phyloP scores from a whole-genome alignment of 768 basidiomycete genomes.

The Amanita molliuscula region DNA sequence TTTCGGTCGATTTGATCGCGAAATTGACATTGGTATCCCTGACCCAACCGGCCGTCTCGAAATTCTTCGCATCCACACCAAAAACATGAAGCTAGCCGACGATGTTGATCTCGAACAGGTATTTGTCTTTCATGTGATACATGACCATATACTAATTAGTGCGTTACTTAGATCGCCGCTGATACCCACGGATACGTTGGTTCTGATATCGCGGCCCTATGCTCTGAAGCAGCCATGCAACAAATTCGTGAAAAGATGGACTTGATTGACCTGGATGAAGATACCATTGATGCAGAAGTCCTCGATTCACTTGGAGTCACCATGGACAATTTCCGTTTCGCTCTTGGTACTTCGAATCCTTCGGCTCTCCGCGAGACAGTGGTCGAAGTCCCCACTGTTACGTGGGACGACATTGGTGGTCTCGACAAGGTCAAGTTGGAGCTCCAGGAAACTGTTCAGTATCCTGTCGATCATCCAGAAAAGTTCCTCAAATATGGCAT shows the following conservation, averaged over 20 bases:
- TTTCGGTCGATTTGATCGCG: slow-evolving; percentile 98
- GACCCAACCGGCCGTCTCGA: slow-evolving; percentile 98
- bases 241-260: slow-evolving; percentile 99
- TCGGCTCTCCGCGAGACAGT: slow-evolving; percentile 99
- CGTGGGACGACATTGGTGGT: slow-evolving; percentile 99
- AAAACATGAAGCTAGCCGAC: slow-evolving; percentile 98
- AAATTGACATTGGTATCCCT: slow-evolving; percentile 98
- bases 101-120: slow-evolving; percentile 97
- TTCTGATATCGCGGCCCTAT: slow-evolving; percentile 93
- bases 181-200: slow-evolving; percentile 99
- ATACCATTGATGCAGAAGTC: slow-evolving; percentile 98
- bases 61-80: slow-evolving; percentile 98
- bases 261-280: slow-evolving; percentile 88
- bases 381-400: slow-evolving; percentile 97
- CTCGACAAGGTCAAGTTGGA: slow-evolving; percentile 99
- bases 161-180: slow-evolving; percentile 69
- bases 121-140: slow-evolving; percentile 7
- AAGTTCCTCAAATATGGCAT: slow-evolving; percentile 99
- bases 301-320: slow-evolving; percentile 98
- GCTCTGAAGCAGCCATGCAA: slow-evolving; percentile 99
- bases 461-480: slow-evolving; percentile 99
- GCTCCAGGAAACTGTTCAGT: slow-evolving; percentile 98
- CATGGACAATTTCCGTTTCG: slow-evolving; percentile 99
- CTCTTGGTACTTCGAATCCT: slow-evolving; percentile 93
- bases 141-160: background rate